Conservation (phyloP, 495 filamentous ascomycete species). For the Parachaetomium inaequale region DNA sequence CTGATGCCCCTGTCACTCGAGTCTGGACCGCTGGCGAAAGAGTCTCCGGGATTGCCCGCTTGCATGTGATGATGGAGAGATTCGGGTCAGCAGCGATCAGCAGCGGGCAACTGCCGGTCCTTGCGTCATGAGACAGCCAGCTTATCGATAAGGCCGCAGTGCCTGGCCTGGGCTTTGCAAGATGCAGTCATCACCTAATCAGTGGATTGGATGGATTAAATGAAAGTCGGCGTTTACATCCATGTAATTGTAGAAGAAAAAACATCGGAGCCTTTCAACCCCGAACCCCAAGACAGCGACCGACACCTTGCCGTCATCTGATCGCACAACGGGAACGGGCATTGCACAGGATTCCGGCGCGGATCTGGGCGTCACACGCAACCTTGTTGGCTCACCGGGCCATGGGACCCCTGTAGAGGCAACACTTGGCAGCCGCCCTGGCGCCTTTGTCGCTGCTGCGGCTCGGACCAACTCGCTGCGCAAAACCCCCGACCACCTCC, state of each 20-base stretch:
- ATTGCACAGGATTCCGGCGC: neutral
- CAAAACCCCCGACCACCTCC: neutral
- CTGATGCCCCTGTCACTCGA: no score
- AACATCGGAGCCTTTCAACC: neutral
- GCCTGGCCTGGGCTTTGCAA: neutral
- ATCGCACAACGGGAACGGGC: neutral
- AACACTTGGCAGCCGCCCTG: conserved; percentile 12
- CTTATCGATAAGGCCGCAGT: neutral
- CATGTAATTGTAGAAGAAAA: neutral
- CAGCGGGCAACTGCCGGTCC: neutral
- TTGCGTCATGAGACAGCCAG: conserved; percentile 6
- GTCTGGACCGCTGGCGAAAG: neutral
- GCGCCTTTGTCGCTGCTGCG: conserved; percentile 10
- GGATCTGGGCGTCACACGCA: conserved; percentile 7
- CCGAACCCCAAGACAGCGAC: no score
- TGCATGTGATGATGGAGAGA: conserved; percentile 6
- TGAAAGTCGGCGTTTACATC: no score
- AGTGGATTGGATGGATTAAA: no score
- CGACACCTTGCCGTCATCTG: neutral
- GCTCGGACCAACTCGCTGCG: conserved; percentile 7
- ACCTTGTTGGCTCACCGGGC: conserved; percentile 1
- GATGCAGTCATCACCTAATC: no score
- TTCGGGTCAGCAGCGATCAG: neutral
- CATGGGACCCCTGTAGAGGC: conserved; percentile 4
- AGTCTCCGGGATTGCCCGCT: neutral